These are phyloP conservation scores for Aspergillus fischeri DNA, from an alignment of 2,329 filamentous ascomycete genomes.

Conservation along the genomic window DNA sequence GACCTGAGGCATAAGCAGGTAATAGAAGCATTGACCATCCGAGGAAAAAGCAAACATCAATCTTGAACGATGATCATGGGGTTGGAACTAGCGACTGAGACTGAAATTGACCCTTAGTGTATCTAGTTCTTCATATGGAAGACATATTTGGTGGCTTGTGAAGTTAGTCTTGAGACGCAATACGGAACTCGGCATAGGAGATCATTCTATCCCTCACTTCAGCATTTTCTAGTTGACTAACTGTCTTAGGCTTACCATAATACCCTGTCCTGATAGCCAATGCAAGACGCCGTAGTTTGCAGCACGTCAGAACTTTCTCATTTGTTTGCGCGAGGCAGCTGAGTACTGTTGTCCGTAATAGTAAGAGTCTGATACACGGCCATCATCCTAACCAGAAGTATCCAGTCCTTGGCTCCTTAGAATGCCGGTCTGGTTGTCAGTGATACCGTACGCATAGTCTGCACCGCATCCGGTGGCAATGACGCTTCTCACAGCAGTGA, in stretches of 20 bases:
- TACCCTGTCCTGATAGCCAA: neutral
- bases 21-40: neutral
- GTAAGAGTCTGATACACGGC: no score
- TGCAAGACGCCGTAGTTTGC: neutral
- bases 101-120: neutral
- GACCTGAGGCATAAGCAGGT: neutral
- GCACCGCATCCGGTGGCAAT: neutral
- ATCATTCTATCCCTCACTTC: neutral
- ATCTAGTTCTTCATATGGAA: neutral
- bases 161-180: neutral
- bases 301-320: neutral
- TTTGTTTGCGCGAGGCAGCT: neutral
- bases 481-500: neutral
- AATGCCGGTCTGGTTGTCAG: no score
- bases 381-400: neutral
- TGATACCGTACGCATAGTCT: neutral
- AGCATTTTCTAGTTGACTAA: neutral
- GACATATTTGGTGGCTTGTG: neutral
- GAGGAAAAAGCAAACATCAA: neutral
- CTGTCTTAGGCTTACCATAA: neutral
- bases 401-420: neutral
- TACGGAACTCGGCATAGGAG: neutral
- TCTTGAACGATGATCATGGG: neutral
- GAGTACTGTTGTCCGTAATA: no score
- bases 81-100: neutral